Conservation (phyloP, 1,284 basidiomycete species). For the Cutaneotrichosporon cyanovorans region DNA sequence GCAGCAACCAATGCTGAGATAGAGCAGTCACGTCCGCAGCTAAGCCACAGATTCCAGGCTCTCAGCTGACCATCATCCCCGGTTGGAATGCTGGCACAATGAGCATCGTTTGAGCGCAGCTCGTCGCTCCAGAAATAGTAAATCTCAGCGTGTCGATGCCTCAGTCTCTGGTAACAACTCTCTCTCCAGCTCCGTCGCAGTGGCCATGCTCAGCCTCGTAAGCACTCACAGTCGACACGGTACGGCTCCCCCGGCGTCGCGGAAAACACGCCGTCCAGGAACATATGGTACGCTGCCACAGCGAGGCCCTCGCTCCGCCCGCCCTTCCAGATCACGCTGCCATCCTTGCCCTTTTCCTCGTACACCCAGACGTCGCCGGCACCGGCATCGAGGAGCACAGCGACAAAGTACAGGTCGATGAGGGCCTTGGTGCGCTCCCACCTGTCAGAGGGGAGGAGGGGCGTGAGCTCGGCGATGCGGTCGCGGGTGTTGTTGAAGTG, state of each 20-base stretch:
- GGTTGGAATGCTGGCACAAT: too few relatives aligned
- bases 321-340: conserved; percentile 49
- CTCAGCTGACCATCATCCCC: too few relatives aligned
- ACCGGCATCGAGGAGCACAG: conserved; percentile 87
- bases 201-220: not conserved
- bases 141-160: too few relatives aligned
- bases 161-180: too few relatives aligned
- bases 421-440: conserved; percentile 63
- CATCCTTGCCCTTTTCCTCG: conserved; percentile 50
- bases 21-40: too few relatives aligned
- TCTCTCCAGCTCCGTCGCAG: too few relatives aligned
- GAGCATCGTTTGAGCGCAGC: too few relatives aligned
- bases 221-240: conserved; percentile 64
- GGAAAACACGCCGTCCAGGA: conserved; percentile 71
- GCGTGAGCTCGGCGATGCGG: conserved; percentile 48
- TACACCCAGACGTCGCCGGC: conserved; percentile 80
- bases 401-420: conserved; percentile 86
- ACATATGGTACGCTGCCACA: conserved; percentile 87
- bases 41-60: too few relatives aligned
- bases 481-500: conserved; percentile 65
- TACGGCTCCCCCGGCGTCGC: conserved; percentile 56
- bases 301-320: conserved; percentile 82
- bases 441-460: conserved; percentile 33
- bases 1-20: too few relatives aligned
- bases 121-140: too few relatives aligned